These are phyloP conservation scores for Cordia subcordata DNA, from an alignment of 257 asterid genomes.

Conservation along the genomic window DNA sequence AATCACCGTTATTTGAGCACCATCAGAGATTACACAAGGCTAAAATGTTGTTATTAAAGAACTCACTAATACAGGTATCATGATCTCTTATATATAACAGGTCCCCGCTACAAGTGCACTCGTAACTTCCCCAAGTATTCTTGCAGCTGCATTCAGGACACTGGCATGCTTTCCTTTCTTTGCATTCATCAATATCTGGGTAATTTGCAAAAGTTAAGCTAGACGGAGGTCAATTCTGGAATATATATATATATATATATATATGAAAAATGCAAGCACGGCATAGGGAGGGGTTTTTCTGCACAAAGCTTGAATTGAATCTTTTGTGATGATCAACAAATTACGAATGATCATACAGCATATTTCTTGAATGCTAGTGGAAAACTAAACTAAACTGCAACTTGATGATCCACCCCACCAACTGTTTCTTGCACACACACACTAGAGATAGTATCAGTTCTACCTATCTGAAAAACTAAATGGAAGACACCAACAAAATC, in stretches of 20 bases:
- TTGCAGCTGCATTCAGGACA: slow-evolving; percentile 87
- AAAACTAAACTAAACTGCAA: too few species aligned
- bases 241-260: neutral
- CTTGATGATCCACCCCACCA: too few species aligned
- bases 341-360: too few species aligned
- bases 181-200: slow-evolving; percentile 75
- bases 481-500: too few species aligned
- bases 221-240: slow-evolving; percentile 5
- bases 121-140: slow-evolving; percentile 91
- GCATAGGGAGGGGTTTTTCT: too few species aligned
- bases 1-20: neutral
- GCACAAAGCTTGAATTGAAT: too few species aligned
- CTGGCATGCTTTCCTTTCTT: slow-evolving; percentile 78
- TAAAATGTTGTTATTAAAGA: neutral
- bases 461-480: too few species aligned
- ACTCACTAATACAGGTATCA: slow-evolving; percentile 87
- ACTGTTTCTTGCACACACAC: too few species aligned
- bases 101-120: slow-evolving; percentile 64
- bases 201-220: slow-evolving; percentile 4
- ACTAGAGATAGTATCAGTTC: too few species aligned
- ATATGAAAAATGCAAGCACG: too few species aligned
- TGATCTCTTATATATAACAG: slow-evolving; percentile 74
- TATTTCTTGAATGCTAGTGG: too few species aligned
- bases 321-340: too few species aligned
- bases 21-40: slow-evolving; percentile 3